Conservation (phyloP, 495 filamentous ascomycete genomes). For the Massariosphaeria phaeospora region DNA sequence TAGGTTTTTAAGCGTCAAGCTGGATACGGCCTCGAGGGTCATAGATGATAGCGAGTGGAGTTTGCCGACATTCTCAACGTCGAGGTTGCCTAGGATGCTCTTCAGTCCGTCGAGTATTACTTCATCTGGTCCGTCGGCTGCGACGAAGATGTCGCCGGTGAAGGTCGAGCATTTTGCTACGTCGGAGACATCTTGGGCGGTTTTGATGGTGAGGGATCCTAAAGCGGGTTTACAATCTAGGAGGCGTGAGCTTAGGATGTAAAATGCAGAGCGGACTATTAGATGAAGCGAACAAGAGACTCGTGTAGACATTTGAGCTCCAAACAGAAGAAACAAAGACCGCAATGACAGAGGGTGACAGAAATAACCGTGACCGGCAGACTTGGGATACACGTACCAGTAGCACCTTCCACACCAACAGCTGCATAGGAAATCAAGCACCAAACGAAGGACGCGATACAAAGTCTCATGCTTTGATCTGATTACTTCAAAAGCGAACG, state of each 20-base stretch:
- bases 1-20: slow-evolving; percentile 20
- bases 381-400: slow-evolving; percentile 7
- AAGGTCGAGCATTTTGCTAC: slow-evolving; percentile 10
- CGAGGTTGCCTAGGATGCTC: slow-evolving; percentile 10
- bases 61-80: slow-evolving; percentile 20
- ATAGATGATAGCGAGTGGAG: slow-evolving; percentile 13
- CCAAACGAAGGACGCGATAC: slow-evolving; percentile 5
- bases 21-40: neutral
- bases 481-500: neutral
- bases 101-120: slow-evolving; percentile 10
- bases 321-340: too few species aligned
- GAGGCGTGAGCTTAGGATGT: neutral
- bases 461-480: slow-evolving; percentile 12
- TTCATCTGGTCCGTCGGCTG: slow-evolving; percentile 13
- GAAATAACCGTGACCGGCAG: too few species aligned
- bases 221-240: slow-evolving; percentile 14
- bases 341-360: too few species aligned
- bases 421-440: neutral
- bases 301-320: too few species aligned
- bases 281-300: too few species aligned
- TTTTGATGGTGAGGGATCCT: slow-evolving; percentile 17
- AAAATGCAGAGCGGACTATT: too few species aligned
- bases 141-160: slow-evolving; percentile 18
- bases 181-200: slow-evolving; percentile 3
- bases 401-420: neutral